Evolutionary conservation across 305 asterid genomes (phyloP).

Genomic region (Fraxinus floribunda): DNA sequence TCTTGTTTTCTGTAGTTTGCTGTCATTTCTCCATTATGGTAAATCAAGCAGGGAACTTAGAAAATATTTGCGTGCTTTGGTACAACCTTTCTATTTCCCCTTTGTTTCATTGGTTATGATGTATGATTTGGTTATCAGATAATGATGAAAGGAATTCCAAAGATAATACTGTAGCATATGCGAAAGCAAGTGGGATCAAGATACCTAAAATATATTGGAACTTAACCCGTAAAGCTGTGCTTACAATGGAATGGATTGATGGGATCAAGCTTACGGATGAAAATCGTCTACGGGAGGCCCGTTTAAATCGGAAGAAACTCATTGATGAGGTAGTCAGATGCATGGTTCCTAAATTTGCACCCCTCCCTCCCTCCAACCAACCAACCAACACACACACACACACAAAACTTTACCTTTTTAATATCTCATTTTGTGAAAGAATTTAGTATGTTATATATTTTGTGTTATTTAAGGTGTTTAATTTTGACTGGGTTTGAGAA

Average conservation of each 20-base stretch:
- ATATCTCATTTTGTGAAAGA: not conserved
- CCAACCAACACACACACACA: too few relatives aligned
- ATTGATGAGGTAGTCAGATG: constrained; percentile 67
- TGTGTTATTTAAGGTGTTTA: constrained; percentile 2
- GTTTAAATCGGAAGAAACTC: constrained; percentile 70
- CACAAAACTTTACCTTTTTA: not conserved
- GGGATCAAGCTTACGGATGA: constrained; percentile 89
- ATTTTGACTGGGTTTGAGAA: constrained; percentile 11
- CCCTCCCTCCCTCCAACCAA: not conserved
- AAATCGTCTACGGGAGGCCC: constrained; percentile 61
- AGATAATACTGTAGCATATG: constrained; percentile 25
- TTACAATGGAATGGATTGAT: constrained; percentile 97
- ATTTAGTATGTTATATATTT: not conserved
- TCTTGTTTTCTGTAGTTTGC: constrained; percentile 12
- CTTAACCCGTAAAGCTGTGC: constrained; percentile 80
- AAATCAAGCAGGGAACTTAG: constrained; percentile 9
- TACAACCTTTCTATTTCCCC: constrained; percentile 9
- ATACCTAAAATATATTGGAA: constrained; percentile 96
- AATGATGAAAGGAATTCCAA: constrained; percentile 34
- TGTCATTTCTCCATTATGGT: constrained; percentile 3
- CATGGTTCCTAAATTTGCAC: constrained; percentile 8
- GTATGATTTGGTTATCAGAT: constrained; percentile 35
- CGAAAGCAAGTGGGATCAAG: constrained; percentile 55
- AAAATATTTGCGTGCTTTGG: constrained; percentile 2
- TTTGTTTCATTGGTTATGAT: not conserved